phyloP scores from a whole-genome alignment of 1,284 basidiomycete species.

The Fistulina hepatica region DNA sequence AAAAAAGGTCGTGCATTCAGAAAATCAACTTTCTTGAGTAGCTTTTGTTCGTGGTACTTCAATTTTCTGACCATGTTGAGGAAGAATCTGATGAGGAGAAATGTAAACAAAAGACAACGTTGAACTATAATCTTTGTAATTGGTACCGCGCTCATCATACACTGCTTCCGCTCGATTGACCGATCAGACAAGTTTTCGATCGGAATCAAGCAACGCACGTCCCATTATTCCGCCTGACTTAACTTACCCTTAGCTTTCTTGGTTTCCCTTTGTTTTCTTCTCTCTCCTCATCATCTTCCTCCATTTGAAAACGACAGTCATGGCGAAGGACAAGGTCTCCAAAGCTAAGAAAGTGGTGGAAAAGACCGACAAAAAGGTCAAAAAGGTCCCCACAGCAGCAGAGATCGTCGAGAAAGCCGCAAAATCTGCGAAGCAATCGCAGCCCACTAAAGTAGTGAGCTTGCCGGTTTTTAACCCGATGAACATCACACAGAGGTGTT shows the following conservation, averaged over 20 bases:
- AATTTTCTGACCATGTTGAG: slow-evolving; percentile 71
- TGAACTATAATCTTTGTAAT: too few species aligned
- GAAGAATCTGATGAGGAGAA: slow-evolving; percentile 19
- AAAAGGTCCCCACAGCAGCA: slow-evolving; percentile 9
- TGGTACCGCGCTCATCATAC: too few species aligned
- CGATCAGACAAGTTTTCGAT: too few species aligned
- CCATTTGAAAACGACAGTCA: neutral
- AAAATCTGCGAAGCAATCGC: neutral
- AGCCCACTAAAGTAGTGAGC: neutral
- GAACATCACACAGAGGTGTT: neutral
- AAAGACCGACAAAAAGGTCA: slow-evolving; percentile 15
- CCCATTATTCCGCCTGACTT: too few species aligned
- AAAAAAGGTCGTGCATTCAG: slow-evolving; percentile 52
- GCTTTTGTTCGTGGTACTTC: slow-evolving; percentile 89
- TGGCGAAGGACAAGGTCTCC: neutral
- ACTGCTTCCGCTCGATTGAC: slow-evolving; percentile 17
- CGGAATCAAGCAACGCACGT: too few species aligned
- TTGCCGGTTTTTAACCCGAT: neutral
- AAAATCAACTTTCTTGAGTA: slow-evolving; percentile 93
- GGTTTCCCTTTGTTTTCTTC: neutral
- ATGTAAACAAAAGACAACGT: slow-evolving; percentile 4
- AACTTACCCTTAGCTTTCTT: neutral
- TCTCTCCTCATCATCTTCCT: neutral
- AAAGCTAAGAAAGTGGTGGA: slow-evolving; percentile 18
- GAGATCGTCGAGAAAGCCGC: slow-evolving; percentile 1